Evolutionary conservation across 1,284 basidiomycete genomes (phyloP).

Genomic region (Cutaneotrichosporon dermatis): DNA sequence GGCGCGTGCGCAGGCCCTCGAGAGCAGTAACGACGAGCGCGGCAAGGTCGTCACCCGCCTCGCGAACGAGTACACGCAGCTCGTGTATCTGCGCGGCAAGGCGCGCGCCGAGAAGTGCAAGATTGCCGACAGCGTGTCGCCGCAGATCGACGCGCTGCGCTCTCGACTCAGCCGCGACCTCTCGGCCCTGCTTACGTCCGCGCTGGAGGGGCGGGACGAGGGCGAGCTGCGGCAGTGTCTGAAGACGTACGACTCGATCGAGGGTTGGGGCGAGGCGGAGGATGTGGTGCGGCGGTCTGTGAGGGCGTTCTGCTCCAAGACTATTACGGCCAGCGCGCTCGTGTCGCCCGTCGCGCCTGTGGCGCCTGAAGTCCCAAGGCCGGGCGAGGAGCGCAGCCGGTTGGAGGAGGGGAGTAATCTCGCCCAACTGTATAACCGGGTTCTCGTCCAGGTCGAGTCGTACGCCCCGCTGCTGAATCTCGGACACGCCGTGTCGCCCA

Average conservation of each 20-base stretch:
- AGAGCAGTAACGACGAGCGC: conserved; percentile 19
- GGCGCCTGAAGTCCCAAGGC: conserved; percentile 14
- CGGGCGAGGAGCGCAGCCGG: background rate
- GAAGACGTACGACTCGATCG: conserved; percentile 72
- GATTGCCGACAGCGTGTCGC: conserved; percentile 75
- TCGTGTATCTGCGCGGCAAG: conserved; percentile 84
- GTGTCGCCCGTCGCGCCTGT: conserved; percentile 25
- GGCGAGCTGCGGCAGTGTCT: conserved; percentile 70
- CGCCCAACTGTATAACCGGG: conserved; percentile 63
- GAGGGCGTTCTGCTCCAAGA: conserved; percentile 58
- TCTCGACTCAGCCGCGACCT: conserved; percentile 78
- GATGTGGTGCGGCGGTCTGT: conserved; percentile 70
- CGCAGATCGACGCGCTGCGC: conserved; percentile 67
- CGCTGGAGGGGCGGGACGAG: conserved; percentile 42
- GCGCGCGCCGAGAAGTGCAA: conserved; percentile 67
- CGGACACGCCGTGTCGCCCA: conserved; percentile 57
- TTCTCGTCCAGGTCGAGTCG: conserved; percentile 73
- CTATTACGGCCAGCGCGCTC: conserved; percentile 30
- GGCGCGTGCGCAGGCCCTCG: conserved; percentile 72
- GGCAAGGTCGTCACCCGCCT: conserved; percentile 75
- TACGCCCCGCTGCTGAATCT: conserved; percentile 67
- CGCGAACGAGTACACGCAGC: conserved; percentile 82
- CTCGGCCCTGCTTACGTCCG: conserved; percentile 67
- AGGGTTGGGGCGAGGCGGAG: conserved; percentile 78
- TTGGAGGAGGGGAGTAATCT: conserved; percentile 9